These are phyloP conservation scores for Aeschynomene evenia DNA, from an alignment of 306 rosid species.

Conservation along the genomic window DNA sequence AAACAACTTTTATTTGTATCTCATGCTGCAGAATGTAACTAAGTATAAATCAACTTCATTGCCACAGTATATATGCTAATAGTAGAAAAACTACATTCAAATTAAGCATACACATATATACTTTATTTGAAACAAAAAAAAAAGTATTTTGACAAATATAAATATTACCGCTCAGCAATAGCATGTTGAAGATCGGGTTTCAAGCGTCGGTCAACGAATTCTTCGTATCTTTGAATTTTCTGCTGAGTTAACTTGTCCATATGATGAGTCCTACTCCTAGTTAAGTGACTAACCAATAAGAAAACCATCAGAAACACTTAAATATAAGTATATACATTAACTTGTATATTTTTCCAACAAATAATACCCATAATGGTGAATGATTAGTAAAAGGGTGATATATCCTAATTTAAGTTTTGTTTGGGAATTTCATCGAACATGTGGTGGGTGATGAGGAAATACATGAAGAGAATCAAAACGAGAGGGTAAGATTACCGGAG, in stretches of 20 bases:
- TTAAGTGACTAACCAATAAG: background rate
- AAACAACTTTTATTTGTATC: background rate
- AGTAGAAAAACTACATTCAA: background rate
- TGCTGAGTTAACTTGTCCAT: constrained; percentile 54
- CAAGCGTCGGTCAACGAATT: constrained; percentile 75
- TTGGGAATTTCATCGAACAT: constrained; percentile 16
- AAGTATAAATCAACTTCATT: background rate
- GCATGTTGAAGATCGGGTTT: constrained; percentile 87
- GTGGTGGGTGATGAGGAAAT: background rate
- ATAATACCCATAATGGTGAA: background rate
- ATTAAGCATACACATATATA: background rate
- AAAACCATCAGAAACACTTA: background rate
- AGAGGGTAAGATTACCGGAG: background rate
- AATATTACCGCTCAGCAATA: constrained; percentile 65
- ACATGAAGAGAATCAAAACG: too few relatives aligned
- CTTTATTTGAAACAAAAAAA: constrained; percentile 2
- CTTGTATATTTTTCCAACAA: too few relatives aligned
- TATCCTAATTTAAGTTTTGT: background rate
- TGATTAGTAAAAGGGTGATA: background rate
- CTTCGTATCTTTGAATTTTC: constrained; percentile 69
- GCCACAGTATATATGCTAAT: too few relatives aligned
- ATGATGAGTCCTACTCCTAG: constrained; percentile 25
- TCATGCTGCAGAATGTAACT: constrained; percentile 13
- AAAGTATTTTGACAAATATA: background rate
- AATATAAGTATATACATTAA: too few relatives aligned